phyloP scores from a whole-genome alignment of 1,284 basidiomycete genomes.

The Ganoderma lingzhi region DNA sequence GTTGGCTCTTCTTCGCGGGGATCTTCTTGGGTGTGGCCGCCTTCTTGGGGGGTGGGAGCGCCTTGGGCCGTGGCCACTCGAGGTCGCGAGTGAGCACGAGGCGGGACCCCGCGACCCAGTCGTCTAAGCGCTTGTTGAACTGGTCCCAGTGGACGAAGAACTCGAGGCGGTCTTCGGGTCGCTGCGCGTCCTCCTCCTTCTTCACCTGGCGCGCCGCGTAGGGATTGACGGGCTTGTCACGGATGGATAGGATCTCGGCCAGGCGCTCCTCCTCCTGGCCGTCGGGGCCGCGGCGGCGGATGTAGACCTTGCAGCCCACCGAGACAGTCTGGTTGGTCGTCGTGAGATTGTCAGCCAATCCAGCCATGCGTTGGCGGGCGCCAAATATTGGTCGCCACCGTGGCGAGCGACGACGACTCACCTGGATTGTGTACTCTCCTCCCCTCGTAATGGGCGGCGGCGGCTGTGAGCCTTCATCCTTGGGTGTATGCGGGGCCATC shows the following conservation, averaged over 20 bases:
- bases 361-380: conserved; percentile 33
- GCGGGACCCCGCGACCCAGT: conserved; percentile 94
- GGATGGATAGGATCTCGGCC: conserved; percentile 93
- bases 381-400: conserved; percentile 39
- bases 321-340: conserved; percentile 70
- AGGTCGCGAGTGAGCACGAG: conserved; percentile 88
- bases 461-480: conserved; percentile 55
- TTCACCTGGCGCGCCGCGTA: conserved; percentile 54
- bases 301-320: conserved; percentile 94
- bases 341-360: conserved; percentile 21
- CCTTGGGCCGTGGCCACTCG: conserved; percentile 95
- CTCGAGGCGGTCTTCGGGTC: conserved; percentile 84
- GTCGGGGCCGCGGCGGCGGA: conserved; percentile 78
- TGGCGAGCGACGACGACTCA: conserved; percentile 45
- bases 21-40: conserved; percentile 54
- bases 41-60: conserved; percentile 63
- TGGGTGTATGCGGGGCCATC: conserved; percentile 38
- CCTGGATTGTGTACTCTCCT: conserved; percentile 80
- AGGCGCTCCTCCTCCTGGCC: conserved; percentile 87
- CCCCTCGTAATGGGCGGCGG: conserved; percentile 75
- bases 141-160: conserved; percentile 98
- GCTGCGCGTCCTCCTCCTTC: conserved; percentile 54
- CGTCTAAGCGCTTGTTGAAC: conserved; percentile 98
- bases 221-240: conserved; percentile 79
- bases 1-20: conserved; percentile 60